Evolutionary conservation across 495 filamentous ascomycete genomes (phyloP).

Genomic region (Aspergillus incahuasiensis): DNA sequence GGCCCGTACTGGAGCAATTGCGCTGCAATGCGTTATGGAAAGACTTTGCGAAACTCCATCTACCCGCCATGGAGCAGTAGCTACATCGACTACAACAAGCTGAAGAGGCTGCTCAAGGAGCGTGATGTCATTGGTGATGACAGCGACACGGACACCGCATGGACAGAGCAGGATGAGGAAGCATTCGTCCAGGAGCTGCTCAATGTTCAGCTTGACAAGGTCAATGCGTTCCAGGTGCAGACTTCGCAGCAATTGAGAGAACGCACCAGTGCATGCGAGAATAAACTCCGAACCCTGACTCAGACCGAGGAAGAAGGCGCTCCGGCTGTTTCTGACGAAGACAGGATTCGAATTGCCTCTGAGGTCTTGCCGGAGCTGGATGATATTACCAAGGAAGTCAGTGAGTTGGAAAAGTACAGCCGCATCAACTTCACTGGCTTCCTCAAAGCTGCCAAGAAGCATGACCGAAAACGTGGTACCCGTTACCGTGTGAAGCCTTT

Average conservation of each 20-base stretch:
- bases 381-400: constrained; percentile 80
- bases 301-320: constrained; percentile 25
- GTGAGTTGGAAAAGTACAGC: constrained; percentile 90
- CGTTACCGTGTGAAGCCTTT: constrained; percentile 84
- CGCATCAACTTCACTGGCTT: constrained; percentile 97
- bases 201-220: constrained; percentile 93
- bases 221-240: constrained; percentile 79
- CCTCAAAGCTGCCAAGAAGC: constrained; percentile 96
- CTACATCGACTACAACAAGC: constrained; percentile 92
- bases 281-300: constrained; percentile 45
- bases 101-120: constrained; percentile 84
- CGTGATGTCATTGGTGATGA: constrained; percentile 44
- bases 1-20: constrained; percentile 4
- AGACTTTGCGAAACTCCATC: constrained; percentile 70
- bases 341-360: constrained; percentile 52
- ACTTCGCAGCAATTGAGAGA: constrained; percentile 68
- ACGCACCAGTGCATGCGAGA: constrained; percentile 54
- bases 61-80: constrained; percentile 88
- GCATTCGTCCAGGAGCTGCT: constrained; percentile 90
- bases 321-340: constrained; percentile 28
- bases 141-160: constrained; percentile 52
- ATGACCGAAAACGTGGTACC: constrained; percentile 82
- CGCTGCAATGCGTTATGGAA: constrained; percentile 82
- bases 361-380: constrained; percentile 78
- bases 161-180: constrained; percentile 96